Evolutionary conservation across 148 eudicot species (phyloP), one percentile per base, ranked within the genome.

Genomic region (Suaeda aralocaspica): DNA sequence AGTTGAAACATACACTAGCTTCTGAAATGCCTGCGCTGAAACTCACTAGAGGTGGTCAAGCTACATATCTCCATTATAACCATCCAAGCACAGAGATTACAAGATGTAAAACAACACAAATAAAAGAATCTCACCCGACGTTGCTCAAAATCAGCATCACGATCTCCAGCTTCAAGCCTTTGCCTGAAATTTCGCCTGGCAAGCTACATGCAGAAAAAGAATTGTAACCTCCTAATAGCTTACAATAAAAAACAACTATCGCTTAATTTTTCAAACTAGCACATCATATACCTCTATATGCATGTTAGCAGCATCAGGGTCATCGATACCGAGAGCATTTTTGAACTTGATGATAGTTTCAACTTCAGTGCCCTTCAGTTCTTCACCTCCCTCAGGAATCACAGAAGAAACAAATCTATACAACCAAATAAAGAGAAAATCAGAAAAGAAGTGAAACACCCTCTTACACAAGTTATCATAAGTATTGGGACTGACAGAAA

Each of bases 161-260:
- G 97, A 70, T 89, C 97, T 33, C 96, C 97, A 50, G 96, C 91
- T 94, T 94, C 99, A 77, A 94, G 91, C 83, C 99, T 89, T 81
- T 85, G 88, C 80, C 99, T 86, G 81, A 82, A 87, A 64, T 86
- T 75, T 52, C 90, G 86, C 72, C 99, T 84, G 30, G 93, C 99
- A 84, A 94, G 73, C 99, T 94, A 78, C 50, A 78, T 62, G 50
- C 65, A 74, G n/a, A 51, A 71, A 52, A 64, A 11, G 39, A 59
- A 72, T 10, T 58, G 10, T 48, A 55, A 24, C 10, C 15, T 22
- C 9, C 4, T 44, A 9, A 72, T 7, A 66, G 53, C 18, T 42
- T 26, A 56, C n/a, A 33, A 53, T 44, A 60, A 31, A n/a, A 6
- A 19, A 53, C 3, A 52, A 41, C 21, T 29, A 46, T 10, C 2